Evolutionary conservation across 495 filamentous ascomycete genomes (phyloP), one percentile per base, ranked within the genome.

Genomic region (Daldinia grandis): DNA sequence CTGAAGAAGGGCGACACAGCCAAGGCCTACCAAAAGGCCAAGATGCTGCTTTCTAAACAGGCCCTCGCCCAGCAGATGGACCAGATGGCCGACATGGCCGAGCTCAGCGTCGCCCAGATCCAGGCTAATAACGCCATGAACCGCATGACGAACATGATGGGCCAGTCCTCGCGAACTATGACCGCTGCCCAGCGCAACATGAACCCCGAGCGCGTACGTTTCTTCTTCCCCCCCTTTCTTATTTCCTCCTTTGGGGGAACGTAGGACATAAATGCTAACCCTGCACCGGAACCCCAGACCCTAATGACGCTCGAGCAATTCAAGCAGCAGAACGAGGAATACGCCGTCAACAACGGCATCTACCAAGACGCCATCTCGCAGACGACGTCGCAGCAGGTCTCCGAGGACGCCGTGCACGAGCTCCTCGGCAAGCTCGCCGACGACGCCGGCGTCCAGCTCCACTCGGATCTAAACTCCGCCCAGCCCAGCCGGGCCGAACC

Each of bases 1-100:
- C 91, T 84, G 78, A 87, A 84, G 74, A 85, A 85, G 56, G 83
- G 83, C 77, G 92, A 94, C 73, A 93, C 92, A 61, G 90, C 90
- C 25, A 91, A 91, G 73, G 90, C 93, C 76, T 93, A 93, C 77
- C 90, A 93, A 76, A 94, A 94, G 77, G 90, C 92, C 44, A 92
- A 83, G 79, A 80, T 85, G 78, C 79, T 85, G 49, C 81, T 85
- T 35, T 82, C 82, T 27, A 85, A 84, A 74, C 83, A 85, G 67
- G 83, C 82, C n/a, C 81, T 85, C 60, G 83, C 83, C 7, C 78
- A 80, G 58, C 83, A 85, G 63, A 84, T 85, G 82, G 83, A 85
- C 75, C 81, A 83, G 65, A 83, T 83, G 58, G 83, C 83, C 75
- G 83, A 85, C 78, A 84, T 84, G 80, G 83, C 83, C 40, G 83